Evolutionary conservation across 1,284 basidiomycete species (phyloP), one percentile per base, ranked within the genome.

Genomic region (Ceratorhiza oryzae-sativae): DNA sequence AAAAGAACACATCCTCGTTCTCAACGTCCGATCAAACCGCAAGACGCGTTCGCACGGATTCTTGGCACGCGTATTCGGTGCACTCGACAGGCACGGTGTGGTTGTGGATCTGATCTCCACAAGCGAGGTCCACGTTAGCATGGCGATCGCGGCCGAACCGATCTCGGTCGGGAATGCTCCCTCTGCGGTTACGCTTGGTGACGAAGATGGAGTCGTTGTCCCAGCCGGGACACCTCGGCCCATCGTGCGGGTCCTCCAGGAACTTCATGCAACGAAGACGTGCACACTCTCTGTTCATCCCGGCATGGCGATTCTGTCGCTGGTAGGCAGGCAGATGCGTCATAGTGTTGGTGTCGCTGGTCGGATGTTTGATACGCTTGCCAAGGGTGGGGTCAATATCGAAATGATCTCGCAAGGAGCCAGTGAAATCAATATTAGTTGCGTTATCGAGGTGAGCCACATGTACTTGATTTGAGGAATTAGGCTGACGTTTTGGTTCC

Each of bases 331-430:
- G 78, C 89, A 94, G 75, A 97, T 98, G 92, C 90, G 92, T 76
- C 90, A 98, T 77, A 91, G 95, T 87, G 93, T 99, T 75, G 97
- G 97, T 63, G 94, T 96, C 70, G 92, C 97, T 0, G 96, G 96
- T 15, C 86, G 92, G 75, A 99, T 98, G 97, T 99, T 99, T 83
- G 89, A 89, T 45, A 95, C 95, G 8, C 88, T 99, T 48, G 96
- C 95, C 0, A 92, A 95, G 76, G 95, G 94, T 32, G 91, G 92
- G 78, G 90, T 99, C 79, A 99, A 99, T 81, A 98, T 99, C 77
- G 97, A 99, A 84, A 98, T 98, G 97, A 98, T 99, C 82, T 92
- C 90, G 76, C 97, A 99, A 79, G 97, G 96, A 30, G 95, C 97
- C 41, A 96, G 92, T 80, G 97, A 99, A 84, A 98, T 99, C 81